Base-by-base conservation (phyloP, 2,329 filamentous ascomycete species). In the Pseudocercospora ulei region DNA sequence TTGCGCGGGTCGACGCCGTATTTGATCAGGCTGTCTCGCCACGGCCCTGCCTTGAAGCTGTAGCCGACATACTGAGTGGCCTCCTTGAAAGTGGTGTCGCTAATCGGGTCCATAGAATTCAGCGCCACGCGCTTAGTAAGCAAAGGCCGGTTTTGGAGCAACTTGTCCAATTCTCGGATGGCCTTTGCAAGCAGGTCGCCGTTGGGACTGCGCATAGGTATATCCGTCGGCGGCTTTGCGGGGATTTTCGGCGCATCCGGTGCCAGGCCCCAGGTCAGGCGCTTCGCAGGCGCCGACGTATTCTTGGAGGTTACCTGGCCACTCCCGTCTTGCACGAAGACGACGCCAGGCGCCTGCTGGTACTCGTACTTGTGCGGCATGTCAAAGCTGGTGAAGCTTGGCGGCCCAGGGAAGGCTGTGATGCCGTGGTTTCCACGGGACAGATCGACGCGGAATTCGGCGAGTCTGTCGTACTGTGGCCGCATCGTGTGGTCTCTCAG, bases 11-110 rank as follows among this genome's bases (percentile, higher is more conserved):
- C 90, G 12, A 93, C 63, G 6, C 88, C 88, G 59, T 87, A 90
- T 30, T 73, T 77, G 47, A 95, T 76, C 38, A 95, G 76, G 2
- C 82, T 79, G 59, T 96, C 87, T 47, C 85, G 75, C 81, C 85
- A 98, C 0, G 90, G 87, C 0, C 90, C 90, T 13, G 82, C 85
- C 43, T 82, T 80, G 69, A 96, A 95, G 62, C 87, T 84, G 63
- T 94, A 98, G 5, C 82, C 86, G 3, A 84, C 77, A 53, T 90
- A 88, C 47, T 85, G 81, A 36, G 87, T 73, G 30, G 82, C 82
- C 56, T 80, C 73, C 53, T 84, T 81, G 44, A 94, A 65, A 11
- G 66, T 62, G 37, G 69, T 67, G 16, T 70, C 67, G 42, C 69
- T 68, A 33, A 70, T 65, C 46, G 64, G 40, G 3, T 47, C 46